Evolutionary conservation across 495 filamentous ascomycete genomes (phyloP), one percentile per base, ranked within the genome.

Genomic region (Cladorrhinum samala): DNA sequence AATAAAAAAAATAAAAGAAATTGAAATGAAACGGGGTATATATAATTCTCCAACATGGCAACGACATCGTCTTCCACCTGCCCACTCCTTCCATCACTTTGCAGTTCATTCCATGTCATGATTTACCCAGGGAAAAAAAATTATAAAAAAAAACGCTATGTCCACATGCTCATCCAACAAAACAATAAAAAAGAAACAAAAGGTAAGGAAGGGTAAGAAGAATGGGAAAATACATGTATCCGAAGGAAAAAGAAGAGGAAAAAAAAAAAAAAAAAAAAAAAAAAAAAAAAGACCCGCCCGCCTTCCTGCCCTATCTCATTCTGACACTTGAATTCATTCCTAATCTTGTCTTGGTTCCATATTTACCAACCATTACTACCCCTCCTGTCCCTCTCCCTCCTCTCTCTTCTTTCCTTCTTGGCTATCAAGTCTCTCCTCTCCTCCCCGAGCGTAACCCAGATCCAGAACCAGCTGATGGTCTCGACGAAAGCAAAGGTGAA

Each of bases 391-490:
- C 68, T 67, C 18, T 61, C 64, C 47, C 64, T 58, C 53, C 66
- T 60, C 47, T 61, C 60, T 53, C 45, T 33, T 33, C 27, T 24
- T 25, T 44, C 56, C 61, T 68, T 68, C 43, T 63, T 63, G 1
- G 61, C 56, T 16, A 66, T 24, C n/a, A 75, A 49, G 14, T 69
- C 72, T 18, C 56, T 60, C 38, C 69, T 58, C 68, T 80, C 76
- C 57, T 81, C 76, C 50, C 73, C 71, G 56, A 83, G 58, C 38
- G 74, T 81, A 18, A 79, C 69, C 68, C 70, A 77, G 20, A 88
- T 85, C 88, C 89, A 96, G 65, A 94, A 88, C 90, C 89, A 95
- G 49, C 80, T 77, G 62, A 89, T 73, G 69, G 90, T 84, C 74
- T 96, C 90, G 69, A 93, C 65, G 63, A 94, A 91, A 13, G 79